Percentiles rank a stretch among this genome's conserved stretches.
These are phyloP conservation scores for Omphalotus guepiniiformis DNA, from an alignment of 768 basidiomycete species.

Conservation along the genomic window DNA sequence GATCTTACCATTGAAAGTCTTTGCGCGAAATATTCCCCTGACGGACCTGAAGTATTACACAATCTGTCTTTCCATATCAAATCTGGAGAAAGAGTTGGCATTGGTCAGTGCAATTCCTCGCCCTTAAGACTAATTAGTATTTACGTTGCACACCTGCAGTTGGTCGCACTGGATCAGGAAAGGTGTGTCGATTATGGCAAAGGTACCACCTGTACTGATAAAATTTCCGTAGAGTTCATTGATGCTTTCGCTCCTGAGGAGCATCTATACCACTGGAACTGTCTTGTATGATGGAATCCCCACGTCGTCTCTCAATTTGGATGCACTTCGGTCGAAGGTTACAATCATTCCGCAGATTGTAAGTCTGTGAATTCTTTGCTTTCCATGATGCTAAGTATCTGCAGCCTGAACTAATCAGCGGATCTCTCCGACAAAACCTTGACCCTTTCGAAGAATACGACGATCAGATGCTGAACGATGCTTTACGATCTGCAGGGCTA, in stretches of 20 bases:
- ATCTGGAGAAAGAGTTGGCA: slow-evolving; percentile 45
- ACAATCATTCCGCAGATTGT: slow-evolving; percentile 41
- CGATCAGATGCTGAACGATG: slow-evolving; percentile 44
- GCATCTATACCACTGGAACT: slow-evolving; percentile 42
- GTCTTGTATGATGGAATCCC: slow-evolving; percentile 41
- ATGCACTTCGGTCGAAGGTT: slow-evolving; percentile 38
- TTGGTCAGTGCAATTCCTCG: slow-evolving; percentile 19
- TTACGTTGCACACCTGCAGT: too few relatives aligned
- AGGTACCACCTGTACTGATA: not conserved
- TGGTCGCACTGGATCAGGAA: slow-evolving; percentile 58
- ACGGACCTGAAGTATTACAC: slow-evolving; percentile 42
- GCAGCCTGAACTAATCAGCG: slow-evolving; percentile 48
- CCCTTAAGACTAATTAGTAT: not conserved
- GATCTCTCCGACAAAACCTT: slow-evolving; percentile 51
- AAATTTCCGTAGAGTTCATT: slow-evolving; percentile 31
- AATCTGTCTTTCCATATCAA: slow-evolving; percentile 38
- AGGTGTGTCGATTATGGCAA: slow-evolving; percentile 27
- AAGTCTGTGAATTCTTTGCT: slow-evolving; percentile 8
- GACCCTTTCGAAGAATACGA: slow-evolving; percentile 56
- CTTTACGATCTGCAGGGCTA: slow-evolving; percentile 42
- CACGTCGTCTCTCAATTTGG: slow-evolving; percentile 37
- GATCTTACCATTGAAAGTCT: slow-evolving; percentile 38
- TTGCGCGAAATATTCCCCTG: slow-evolving; percentile 33
- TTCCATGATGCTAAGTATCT: not conserved
- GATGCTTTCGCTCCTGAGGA: slow-evolving; percentile 44